A percentile compares a stretch with the other conserved stretches of the same genome.
These are phyloP conservation scores for Daedalea quercina DNA, from an alignment of 768 basidiomycete species.

Conservation along the genomic window DNA sequence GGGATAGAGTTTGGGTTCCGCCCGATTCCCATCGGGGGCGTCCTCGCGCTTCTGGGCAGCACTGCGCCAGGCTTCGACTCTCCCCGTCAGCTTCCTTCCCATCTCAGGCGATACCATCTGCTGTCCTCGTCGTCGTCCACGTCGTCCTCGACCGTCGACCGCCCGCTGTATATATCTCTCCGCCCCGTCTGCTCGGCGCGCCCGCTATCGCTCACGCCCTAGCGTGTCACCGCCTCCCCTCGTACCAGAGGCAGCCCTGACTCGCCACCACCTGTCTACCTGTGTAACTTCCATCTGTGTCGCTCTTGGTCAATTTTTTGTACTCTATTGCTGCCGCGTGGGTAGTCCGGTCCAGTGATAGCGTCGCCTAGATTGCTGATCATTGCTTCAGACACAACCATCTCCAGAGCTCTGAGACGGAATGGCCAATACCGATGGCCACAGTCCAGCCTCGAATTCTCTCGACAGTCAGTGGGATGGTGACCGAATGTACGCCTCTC, in stretches of 20 bases:
- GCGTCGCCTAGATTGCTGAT: background rate
- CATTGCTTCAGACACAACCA: constrained; percentile 10
- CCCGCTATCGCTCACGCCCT: constrained; percentile 3
- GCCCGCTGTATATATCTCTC: constrained; percentile 7
- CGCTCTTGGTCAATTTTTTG: background rate
- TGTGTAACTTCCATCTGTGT: background rate
- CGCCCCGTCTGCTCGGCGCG: constrained; percentile 1
- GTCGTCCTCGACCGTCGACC: constrained; percentile 9
- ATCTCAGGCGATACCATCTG: constrained; percentile 13
- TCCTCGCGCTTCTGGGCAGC: constrained; percentile 28
- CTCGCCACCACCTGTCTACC: background rate
- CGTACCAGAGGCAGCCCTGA: background rate
- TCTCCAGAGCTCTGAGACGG: constrained; percentile 8
- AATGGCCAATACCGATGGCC: constrained; percentile 15
- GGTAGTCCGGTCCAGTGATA: background rate
- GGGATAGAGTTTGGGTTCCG: constrained; percentile 13
- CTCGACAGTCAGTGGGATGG: constrained; percentile 77
- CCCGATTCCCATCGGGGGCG: constrained; percentile 30
- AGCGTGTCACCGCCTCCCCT: constrained; percentile 3
- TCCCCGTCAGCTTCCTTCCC: constrained; percentile 12
- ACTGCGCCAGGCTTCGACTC: constrained; percentile 22
- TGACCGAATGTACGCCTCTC: constrained; percentile 61
- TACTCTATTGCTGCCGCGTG: constrained; percentile 12
- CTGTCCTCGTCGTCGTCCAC: constrained; percentile 7
- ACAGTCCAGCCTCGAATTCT: constrained; percentile 4